phyloP scores from a whole-genome alignment of 208 protist species.

The Leptomonas pyrrhocoris region DNA sequence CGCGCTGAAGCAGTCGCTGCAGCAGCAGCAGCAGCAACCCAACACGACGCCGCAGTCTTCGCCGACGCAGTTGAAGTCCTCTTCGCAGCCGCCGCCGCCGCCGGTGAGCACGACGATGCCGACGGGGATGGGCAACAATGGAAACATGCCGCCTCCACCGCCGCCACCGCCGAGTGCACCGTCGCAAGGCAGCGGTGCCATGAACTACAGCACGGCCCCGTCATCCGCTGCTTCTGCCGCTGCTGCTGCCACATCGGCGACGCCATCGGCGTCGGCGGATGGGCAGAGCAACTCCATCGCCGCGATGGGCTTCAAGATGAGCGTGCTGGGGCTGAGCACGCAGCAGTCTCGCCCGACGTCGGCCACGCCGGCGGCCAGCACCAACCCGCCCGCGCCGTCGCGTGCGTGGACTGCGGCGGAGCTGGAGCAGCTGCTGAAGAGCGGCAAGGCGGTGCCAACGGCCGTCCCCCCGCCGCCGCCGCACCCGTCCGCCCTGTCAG shows the following conservation, averaged over 20 bases:
- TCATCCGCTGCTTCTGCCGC: not conserved
- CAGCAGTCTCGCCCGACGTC: conserved; percentile 12
- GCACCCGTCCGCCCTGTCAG: not conserved
- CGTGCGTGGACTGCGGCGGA: conserved; percentile 60
- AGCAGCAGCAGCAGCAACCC: conserved; percentile 29
- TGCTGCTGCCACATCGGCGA: not conserved
- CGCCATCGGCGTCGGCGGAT: conserved; percentile 12
- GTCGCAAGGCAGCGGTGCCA: not conserved
- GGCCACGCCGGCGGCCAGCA: not conserved
- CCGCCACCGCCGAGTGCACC: not conserved
- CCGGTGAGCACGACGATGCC: not conserved
- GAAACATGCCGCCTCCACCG: no score
- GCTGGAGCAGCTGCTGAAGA: conserved; percentile 61
- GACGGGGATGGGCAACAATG: not conserved
- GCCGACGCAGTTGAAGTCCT: conserved; percentile 16
- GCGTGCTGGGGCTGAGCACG: conserved; percentile 10
- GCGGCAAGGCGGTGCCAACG: conserved; percentile 13
- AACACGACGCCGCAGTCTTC: not conserved
- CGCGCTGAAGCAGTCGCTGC: conserved; percentile 37
- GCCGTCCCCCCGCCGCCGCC: conserved; percentile 1
- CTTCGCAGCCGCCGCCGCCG: conserved; percentile 8
- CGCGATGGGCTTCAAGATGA: conserved; percentile 21
- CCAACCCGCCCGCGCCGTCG: conserved; percentile 9
- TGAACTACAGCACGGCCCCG: conserved; percentile 9
- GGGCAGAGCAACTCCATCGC: conserved; percentile 3